phyloP scores from a whole-genome alignment of 345 rosid species.

The Geranium rotundifolium region DNA sequence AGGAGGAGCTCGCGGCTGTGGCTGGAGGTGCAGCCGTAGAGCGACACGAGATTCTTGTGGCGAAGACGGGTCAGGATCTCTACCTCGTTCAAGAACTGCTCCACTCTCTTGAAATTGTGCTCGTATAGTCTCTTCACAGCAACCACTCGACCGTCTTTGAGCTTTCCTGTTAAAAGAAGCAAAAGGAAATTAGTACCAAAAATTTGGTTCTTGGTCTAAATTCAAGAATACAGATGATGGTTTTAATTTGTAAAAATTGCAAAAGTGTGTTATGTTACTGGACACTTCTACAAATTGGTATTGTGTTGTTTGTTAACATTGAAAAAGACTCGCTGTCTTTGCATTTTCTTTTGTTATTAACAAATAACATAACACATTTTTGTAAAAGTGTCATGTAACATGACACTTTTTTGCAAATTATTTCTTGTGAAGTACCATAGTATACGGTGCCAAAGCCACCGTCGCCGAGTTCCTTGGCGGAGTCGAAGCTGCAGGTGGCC shows the following conservation, averaged over 20 bases:
- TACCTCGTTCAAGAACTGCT: constrained; percentile 81
- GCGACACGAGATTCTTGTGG: constrained; percentile 61
- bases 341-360: no score
- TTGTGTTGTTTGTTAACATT: no score
- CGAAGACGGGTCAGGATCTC: constrained; percentile 53
- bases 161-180: constrained; percentile 31
- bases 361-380: no score
- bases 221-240: not conserved
- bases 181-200: no score
- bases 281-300: no score
- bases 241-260: not conserved
- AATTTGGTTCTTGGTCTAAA: no score
- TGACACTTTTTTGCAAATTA: no score
- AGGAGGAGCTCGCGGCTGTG: constrained; percentile 64
- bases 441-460: constrained; percentile 94
- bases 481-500: constrained; percentile 68
- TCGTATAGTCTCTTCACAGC: constrained; percentile 84
- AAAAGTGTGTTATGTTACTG: no score
- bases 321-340: no score
- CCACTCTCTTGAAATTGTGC: constrained; percentile 59
- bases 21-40: constrained; percentile 83
- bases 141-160: constrained; percentile 65
- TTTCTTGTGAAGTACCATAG: constrained; percentile 26
- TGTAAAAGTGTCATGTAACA: no score
- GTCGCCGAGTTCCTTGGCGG: constrained; percentile 65